Conservation (phyloP, 140 eudicot genomes). For the Anethum foeniculum region DNA sequence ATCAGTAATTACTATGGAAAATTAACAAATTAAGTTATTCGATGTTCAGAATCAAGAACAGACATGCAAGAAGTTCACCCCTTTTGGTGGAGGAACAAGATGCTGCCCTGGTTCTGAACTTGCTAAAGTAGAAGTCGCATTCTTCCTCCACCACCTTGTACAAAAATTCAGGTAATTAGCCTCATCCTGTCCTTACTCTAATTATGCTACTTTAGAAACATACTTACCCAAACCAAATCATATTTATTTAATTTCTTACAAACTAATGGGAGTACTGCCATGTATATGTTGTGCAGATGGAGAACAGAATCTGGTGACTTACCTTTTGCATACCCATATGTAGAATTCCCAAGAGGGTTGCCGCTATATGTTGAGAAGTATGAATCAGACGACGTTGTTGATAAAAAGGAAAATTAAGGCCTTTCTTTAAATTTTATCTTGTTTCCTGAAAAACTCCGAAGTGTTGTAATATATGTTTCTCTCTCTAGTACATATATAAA, state of each 20-base stretch:
- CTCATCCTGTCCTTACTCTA: too few species aligned
- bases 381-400: background rate
- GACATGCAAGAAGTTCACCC: slow-evolving; percentile 62
- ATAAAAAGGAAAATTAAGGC: background rate
- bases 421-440: background rate
- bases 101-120: slow-evolving; percentile 81
- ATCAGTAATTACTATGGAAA: background rate
- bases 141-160: slow-evolving; percentile 79
- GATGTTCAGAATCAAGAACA: slow-evolving; percentile 43
- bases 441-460: background rate
- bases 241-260: background rate
- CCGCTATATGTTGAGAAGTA: slow-evolving; percentile 28
- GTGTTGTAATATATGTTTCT: background rate
- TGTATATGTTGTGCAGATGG: slow-evolving; percentile 36
- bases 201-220: background rate
- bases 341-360: slow-evolving; percentile 54
- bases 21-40: background rate
- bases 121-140: slow-evolving; percentile 74
- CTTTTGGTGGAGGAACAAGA: slow-evolving; percentile 82
- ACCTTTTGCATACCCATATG: slow-evolving; percentile 69
- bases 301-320: slow-evolving; percentile 48
- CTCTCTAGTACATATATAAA: background rate
- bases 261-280: background rate
- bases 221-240: background rate
- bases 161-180: slow-evolving; percentile 52